Conservation (phyloP, 2,329 filamentous ascomycete genomes). For the Berkeleyomyces rouxiae region DNA sequence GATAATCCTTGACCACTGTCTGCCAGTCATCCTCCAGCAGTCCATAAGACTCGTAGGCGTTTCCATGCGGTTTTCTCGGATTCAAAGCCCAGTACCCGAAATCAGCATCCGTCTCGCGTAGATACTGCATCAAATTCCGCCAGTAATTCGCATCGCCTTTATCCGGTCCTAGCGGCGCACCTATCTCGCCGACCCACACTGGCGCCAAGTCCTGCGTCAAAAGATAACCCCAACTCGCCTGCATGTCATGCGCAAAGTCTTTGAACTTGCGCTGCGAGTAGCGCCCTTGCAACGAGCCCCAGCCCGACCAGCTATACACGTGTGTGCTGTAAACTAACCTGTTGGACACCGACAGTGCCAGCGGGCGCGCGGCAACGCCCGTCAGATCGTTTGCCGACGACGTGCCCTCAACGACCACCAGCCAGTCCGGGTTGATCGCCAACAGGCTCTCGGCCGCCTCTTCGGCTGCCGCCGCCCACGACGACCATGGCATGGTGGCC, state of each 20-base stretch:
- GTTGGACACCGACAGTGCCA: slow-evolving; percentile 37
- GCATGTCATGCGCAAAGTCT: slow-evolving; percentile 47
- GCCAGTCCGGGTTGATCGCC: slow-evolving; percentile 42
- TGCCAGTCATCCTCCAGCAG: slow-evolving; percentile 47
- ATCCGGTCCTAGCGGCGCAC: slow-evolving; percentile 36
- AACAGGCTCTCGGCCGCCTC: slow-evolving; percentile 44
- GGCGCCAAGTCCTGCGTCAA: slow-evolving; percentile 29
- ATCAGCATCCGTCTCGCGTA: slow-evolving; percentile 42
- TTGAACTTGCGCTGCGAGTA: slow-evolving; percentile 44
- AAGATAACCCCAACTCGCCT: slow-evolving; percentile 49
- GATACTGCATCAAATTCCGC: slow-evolving; percentile 42
- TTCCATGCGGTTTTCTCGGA: slow-evolving; percentile 42
- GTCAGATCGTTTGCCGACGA: slow-evolving; percentile 50
- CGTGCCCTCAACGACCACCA: slow-evolving; percentile 51
- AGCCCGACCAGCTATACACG: slow-evolving; percentile 54
- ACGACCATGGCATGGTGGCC: slow-evolving; percentile 51
- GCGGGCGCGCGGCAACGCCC: slow-evolving; percentile 36
- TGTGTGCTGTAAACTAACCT: slow-evolving; percentile 51
- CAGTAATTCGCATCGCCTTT: slow-evolving; percentile 48
- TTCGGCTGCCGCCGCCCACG: slow-evolving; percentile 49
- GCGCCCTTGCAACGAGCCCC: slow-evolving; percentile 43
- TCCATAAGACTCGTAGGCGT: slow-evolving; percentile 42
- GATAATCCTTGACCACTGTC: slow-evolving; percentile 44
- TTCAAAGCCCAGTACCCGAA: slow-evolving; percentile 59
- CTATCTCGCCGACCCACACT: slow-evolving; percentile 54